Percentiles rank a stretch among this genome's conserved stretches.
phyloP scores from a whole-genome alignment of 495 filamentous ascomycete genomes.

The Penicillium bovifimosum region DNA sequence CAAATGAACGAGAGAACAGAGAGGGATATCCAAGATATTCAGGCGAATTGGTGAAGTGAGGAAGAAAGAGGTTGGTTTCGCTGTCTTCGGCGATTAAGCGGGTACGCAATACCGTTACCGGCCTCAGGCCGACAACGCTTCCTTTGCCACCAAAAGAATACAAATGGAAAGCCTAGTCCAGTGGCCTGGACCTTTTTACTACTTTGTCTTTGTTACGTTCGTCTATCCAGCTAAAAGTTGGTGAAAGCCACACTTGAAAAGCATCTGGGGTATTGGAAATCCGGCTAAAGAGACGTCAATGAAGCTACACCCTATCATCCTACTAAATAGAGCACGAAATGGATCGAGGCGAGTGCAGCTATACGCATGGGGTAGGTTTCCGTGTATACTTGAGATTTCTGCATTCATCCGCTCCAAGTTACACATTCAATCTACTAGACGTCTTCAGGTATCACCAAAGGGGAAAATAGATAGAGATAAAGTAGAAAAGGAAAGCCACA shows the following conservation, averaged over 20 bases:
- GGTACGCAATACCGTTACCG: constrained; percentile 17
- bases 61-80: constrained; percentile 12
- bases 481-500: constrained; percentile 2
- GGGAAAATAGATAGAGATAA: background rate
- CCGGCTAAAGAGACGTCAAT: too few species aligned
- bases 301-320: too few species aligned
- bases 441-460: constrained; percentile 23
- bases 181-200: too few species aligned
- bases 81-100: constrained; percentile 24
- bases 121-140: background rate
- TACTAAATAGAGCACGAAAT: background rate
- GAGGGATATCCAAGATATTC: background rate
- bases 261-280: too few species aligned
- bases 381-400: background rate
- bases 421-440: constrained; percentile 7
- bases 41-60: constrained; percentile 2
- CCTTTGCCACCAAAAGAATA: too few species aligned
- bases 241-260: too few species aligned
- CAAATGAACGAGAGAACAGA: background rate
- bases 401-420: background rate
- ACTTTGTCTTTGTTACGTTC: too few species aligned
- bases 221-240: too few species aligned
- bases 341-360: background rate
- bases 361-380: background rate
- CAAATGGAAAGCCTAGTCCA: too few species aligned